Conservation (phyloP, 345 rosid genomes). For the Nephelium lappaceum region DNA sequence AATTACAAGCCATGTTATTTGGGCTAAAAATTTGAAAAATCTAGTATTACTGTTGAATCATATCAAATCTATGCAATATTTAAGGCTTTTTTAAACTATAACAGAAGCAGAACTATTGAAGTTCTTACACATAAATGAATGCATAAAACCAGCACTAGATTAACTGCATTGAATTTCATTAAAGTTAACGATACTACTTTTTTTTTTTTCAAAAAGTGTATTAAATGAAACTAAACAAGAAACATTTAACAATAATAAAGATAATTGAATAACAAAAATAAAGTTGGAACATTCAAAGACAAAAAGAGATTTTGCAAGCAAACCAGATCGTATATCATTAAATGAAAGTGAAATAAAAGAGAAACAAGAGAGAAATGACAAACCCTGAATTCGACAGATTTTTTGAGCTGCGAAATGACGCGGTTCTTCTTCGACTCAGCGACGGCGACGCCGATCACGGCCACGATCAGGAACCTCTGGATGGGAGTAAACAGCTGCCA, state of each 20-base stretch:
- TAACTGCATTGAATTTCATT: neutral
- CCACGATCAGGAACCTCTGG: slow-evolving; percentile 76
- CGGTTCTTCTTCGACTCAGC: slow-evolving; percentile 74
- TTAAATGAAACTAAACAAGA: neutral
- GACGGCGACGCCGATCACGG: slow-evolving; percentile 77
- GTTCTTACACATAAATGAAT: neutral
- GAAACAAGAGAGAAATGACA: slow-evolving; percentile 22
- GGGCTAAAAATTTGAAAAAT: too few relatives aligned
- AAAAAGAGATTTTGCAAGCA: neutral
- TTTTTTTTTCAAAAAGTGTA: neutral
- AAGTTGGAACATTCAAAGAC: neutral
- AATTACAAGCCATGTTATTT: too few relatives aligned
- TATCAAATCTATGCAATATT: neutral
- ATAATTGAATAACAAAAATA: too few relatives aligned
- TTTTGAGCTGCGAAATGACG: slow-evolving; percentile 60
- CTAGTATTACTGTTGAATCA: neutral
- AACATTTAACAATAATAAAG: neutral
- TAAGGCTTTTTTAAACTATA: neutral
- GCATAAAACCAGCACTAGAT: neutral
- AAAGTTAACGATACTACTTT: neutral
- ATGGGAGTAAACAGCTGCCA: slow-evolving; percentile 85
- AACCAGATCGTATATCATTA: neutral
- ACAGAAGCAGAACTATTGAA: neutral
- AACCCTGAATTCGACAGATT: slow-evolving; percentile 79
- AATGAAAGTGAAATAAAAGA: too few relatives aligned